These are phyloP conservation scores for Shiraia sp. DNA, from an alignment of 2,329 filamentous ascomycete genomes.

Conservation along the genomic window DNA sequence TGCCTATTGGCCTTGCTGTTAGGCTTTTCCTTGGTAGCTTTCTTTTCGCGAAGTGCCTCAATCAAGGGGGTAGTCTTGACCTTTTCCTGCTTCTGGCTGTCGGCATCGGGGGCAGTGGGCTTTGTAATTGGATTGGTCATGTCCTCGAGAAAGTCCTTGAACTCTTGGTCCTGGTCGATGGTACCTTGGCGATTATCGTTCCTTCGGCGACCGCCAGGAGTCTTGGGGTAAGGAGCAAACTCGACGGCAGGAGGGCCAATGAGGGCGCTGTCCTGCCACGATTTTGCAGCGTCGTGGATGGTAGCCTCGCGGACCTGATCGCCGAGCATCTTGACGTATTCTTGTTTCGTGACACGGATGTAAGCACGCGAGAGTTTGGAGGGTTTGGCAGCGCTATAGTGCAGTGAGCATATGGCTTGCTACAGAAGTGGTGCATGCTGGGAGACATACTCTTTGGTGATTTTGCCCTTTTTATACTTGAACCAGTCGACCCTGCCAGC, in stretches of 20 bases:
- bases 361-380: conserved; percentile 82
- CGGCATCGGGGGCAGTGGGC: conserved; percentile 56
- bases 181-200: conserved; percentile 87
- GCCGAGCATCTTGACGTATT: conserved; percentile 68
- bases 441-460: conserved; percentile 75
- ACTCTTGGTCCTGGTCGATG: conserved; percentile 95
- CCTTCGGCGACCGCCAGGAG: conserved; percentile 73
- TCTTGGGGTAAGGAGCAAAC: conserved; percentile 80
- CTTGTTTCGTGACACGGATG: conserved; percentile 74
- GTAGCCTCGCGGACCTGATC: conserved; percentile 68
- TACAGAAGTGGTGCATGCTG: neutral
- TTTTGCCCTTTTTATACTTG: conserved; percentile 72
- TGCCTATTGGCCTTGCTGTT: conserved; percentile 61
- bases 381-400: conserved; percentile 66
- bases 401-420: conserved; percentile 11
- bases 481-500: conserved; percentile 85
- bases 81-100: conserved; percentile 61
- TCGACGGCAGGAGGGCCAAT: conserved; percentile 80
- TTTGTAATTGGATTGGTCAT: conserved; percentile 75
- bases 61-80: conserved; percentile 85
- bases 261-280: conserved; percentile 70
- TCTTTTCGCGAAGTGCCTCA: conserved; percentile 89
- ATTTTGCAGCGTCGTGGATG: conserved; percentile 83
- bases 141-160: conserved; percentile 87
- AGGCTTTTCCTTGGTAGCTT: conserved; percentile 70